Evolutionary conservation across 139 green algal species (phyloP), one percentile per base, ranked within the genome.

Genomic region (Bryopsis sp.): DNA sequence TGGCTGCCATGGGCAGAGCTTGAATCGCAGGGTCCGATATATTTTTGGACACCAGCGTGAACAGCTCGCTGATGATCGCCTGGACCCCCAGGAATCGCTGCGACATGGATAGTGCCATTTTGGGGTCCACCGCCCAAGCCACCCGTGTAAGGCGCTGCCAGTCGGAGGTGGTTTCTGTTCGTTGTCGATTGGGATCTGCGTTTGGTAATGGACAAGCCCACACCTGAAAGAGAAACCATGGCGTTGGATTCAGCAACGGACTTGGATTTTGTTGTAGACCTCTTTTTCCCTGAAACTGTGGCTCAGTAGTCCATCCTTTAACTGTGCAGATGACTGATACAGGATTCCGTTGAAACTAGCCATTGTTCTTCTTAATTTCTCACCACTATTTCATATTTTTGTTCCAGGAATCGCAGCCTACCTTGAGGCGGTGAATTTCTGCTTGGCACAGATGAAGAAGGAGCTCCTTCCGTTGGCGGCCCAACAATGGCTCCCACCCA

Each of bases 61-160:
- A 65, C 11, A 65, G 29, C 31, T 65, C 58, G 31, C 43, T 65
- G 7, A 47, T 33, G 29, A 65, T 65, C 4, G 58, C 8, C 15
- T 39, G 26, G 35, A 37, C 47, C 19, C 19, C 8, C 2, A 31
- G 43, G 35, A 48, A 79, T 32, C 71, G 43, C 15, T 64, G 33
- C 2, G 69, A 43, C 54, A 88, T 46, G 31, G 68, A 69, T 2
- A 87, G 33, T 5, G 81, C 78, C 68, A 94, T 48, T n/a, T 68
- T 47, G 3, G 86, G 87, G 3, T 86, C 76, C 36, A 86, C 77
- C n/a, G 71, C 46, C 80, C 78, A 92, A 5, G 86, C 86, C 7
- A 71, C 64, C 3, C 35, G 47, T n/a, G 75, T 71, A 26, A 78
- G 71, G 64, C 11, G 7, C 26, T 22, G 29, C 83, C 83, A 89